A percentile compares a stretch with the other conserved stretches of the same genome.
phyloP scores from a whole-genome alignment of 148 eudicot genomes.

The Fagopyrum tataricum region DNA sequence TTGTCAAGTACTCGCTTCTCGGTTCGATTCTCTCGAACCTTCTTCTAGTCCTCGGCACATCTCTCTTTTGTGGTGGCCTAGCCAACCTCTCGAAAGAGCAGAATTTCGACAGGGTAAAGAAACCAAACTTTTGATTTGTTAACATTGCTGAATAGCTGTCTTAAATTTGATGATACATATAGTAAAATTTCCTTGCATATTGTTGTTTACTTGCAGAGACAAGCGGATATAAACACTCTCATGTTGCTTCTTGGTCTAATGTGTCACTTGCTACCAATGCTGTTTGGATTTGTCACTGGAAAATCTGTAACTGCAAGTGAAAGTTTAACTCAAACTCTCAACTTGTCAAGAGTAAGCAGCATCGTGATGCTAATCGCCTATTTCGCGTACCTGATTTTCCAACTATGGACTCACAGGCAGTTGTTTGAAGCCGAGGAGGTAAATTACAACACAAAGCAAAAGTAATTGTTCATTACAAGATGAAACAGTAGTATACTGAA shows the following conservation, averaged over 20 bases:
- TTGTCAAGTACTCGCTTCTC: constrained; percentile 83
- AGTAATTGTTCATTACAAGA: neutral
- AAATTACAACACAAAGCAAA: neutral
- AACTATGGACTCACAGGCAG: constrained; percentile 76
- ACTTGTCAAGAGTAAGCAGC: constrained; percentile 63
- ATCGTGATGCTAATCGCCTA: constrained; percentile 74
- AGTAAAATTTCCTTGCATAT: neutral
- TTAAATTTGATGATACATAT: neutral
- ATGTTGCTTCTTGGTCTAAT: constrained; percentile 65
- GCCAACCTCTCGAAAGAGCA: constrained; percentile 64
- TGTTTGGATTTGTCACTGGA: constrained; percentile 21
- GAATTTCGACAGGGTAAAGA: constrained; percentile 63
- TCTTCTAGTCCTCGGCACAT: constrained; percentile 85
- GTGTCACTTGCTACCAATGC: constrained; percentile 67
- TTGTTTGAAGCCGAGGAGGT: constrained; percentile 69
- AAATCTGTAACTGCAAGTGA: neutral
- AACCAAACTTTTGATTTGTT: neutral
- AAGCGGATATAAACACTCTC: constrained; percentile 76
- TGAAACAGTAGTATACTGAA: neutral
- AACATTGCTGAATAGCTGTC: neutral
- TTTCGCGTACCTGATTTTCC: constrained; percentile 68
- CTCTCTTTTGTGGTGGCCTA: constrained; percentile 87
- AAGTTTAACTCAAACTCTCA: constrained; percentile 24
- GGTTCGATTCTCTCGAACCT: constrained; percentile 94
- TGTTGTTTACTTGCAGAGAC: constrained; percentile 45